Conservation (phyloP, 1,284 basidiomycete genomes). For the Cutaneotrichosporon sp. region DNA sequence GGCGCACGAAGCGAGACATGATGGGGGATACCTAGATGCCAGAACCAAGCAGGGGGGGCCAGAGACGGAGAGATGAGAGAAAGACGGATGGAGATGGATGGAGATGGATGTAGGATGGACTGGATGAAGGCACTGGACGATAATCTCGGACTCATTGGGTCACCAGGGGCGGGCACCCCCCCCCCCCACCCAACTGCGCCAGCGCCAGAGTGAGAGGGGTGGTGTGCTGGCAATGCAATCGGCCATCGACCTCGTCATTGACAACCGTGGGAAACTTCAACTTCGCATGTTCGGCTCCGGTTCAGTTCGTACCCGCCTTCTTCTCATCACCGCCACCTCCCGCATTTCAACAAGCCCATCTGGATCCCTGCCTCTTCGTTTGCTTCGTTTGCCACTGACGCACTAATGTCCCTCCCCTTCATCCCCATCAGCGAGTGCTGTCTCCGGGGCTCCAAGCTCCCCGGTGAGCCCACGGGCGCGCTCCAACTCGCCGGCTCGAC, state of each 20-base stretch:
- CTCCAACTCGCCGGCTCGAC: constrained; percentile 17
- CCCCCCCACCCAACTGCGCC: too few relatives aligned
- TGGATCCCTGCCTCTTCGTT: too few relatives aligned
- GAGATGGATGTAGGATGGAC: background rate
- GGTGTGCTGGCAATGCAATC: background rate
- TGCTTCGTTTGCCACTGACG: too few relatives aligned
- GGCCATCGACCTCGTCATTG: background rate
- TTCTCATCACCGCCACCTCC: too few relatives aligned
- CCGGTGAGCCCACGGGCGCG: constrained; percentile 31
- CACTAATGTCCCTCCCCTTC: constrained; percentile 18
- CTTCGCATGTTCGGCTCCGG: too few relatives aligned
- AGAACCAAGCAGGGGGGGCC: background rate
- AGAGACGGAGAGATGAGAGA: too few relatives aligned
- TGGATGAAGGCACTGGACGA: too few relatives aligned
- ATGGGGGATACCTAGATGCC: constrained; percentile 8
- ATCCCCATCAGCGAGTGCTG: constrained; percentile 34
- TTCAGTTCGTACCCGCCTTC: too few relatives aligned
- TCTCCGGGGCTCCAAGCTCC: constrained; percentile 27
- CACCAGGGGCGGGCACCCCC: too few relatives aligned
- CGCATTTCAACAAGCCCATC: too few relatives aligned
- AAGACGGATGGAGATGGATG: too few relatives aligned
- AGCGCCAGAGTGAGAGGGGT: too few relatives aligned
- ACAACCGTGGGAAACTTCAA: background rate
- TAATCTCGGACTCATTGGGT: background rate
- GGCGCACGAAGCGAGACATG: constrained; percentile 63